Evolutionary conservation across 441 rosid species (phyloP).

Genomic region (Geranium incanum): DNA sequence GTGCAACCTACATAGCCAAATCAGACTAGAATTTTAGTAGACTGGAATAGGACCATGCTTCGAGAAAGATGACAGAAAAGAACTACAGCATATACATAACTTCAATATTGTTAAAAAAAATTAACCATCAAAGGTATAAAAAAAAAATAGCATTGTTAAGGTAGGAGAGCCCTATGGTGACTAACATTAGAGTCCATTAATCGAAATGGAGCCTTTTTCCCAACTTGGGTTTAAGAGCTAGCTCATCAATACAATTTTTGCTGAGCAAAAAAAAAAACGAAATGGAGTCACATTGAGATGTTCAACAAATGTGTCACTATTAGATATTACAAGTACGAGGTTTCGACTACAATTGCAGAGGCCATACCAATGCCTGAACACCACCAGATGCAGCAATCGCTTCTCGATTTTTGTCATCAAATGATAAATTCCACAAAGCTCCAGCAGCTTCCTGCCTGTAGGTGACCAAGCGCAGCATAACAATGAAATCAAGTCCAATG

Average conservation of each 20-base stretch:
- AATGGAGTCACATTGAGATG: not conserved
- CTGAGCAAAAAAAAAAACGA: not conserved
- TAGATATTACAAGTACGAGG: too few relatives aligned
- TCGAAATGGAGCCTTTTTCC: not conserved
- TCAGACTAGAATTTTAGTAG: not conserved
- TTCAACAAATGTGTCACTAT: not conserved
- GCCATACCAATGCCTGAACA: conserved; percentile 88
- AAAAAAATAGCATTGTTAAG: not conserved
- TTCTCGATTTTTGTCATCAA: conserved; percentile 89
- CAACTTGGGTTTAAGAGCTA: too few relatives aligned
- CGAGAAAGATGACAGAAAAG: not conserved
- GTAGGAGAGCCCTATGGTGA: not conserved
- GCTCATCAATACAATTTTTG: not conserved
- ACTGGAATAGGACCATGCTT: not conserved
- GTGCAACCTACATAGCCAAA: conserved; percentile 51
- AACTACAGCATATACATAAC: not conserved
- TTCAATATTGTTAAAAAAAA: not conserved
- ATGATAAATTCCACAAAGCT: conserved; percentile 92
- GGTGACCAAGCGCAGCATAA: not conserved
- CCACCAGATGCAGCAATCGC: conserved; percentile 94
- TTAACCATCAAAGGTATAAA: not conserved
- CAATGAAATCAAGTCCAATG: not conserved
- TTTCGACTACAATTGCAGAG: not conserved
- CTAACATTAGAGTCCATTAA: too few relatives aligned
- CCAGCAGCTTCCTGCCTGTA: conserved; percentile 98